Evolutionary conservation across 331 rosid species (phyloP).

Genomic region (Telfairia occidentalis): DNA sequence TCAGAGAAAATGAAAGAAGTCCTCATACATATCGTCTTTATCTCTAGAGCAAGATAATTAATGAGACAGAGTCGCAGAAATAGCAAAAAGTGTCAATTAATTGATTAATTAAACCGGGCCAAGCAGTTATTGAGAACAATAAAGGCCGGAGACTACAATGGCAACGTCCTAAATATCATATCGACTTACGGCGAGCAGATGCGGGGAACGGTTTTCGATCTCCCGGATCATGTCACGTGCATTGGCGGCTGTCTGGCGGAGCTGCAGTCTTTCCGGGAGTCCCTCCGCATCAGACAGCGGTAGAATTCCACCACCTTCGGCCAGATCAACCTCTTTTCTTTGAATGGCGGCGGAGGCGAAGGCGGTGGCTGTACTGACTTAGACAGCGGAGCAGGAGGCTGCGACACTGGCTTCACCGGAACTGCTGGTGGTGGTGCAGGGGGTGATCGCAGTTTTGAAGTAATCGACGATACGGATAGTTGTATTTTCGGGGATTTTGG

Average conservation of each 20-base stretch:
- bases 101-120: neutral
- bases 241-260: slow-evolving; percentile 37
- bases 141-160: slow-evolving; percentile 14
- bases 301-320: slow-evolving; percentile 82
- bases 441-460: neutral
- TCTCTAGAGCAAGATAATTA: neutral
- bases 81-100: neutral
- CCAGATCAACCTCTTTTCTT: slow-evolving; percentile 21
- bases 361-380: slow-evolving; percentile 39
- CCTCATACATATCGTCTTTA: neutral
- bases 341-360: slow-evolving; percentile 46
- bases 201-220: slow-evolving; percentile 85
- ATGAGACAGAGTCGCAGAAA: neutral
- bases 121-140: neutral
- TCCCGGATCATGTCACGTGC: slow-evolving; percentile 96
- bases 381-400: slow-evolving; percentile 22
- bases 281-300: slow-evolving; percentile 82
- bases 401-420: slow-evolving; percentile 6
- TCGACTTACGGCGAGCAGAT: slow-evolving; percentile 69
- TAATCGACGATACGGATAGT: slow-evolving; percentile 13
- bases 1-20: neutral
- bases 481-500: slow-evolving; percentile 64
- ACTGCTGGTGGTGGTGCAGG: slow-evolving; percentile 19
- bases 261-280: slow-evolving; percentile 50
- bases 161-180: slow-evolving; percentile 27